Base-by-base conservation (phyloP, 2,329 filamentous ascomycete genomes). In the Knufia petricola region DNA sequence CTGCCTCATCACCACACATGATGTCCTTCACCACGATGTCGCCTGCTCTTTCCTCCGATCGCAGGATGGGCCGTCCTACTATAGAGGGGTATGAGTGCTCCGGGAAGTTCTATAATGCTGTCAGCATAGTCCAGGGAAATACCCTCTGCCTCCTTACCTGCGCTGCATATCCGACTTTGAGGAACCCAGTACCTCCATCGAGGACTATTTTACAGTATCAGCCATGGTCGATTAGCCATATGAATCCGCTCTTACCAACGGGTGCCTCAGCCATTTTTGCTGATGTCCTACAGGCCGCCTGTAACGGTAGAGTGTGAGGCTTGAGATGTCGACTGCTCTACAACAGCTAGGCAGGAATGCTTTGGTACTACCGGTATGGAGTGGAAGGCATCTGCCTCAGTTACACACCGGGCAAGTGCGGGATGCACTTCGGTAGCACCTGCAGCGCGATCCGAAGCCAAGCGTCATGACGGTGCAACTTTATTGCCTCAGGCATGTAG, bases 1-100 rank as follows among this genome's bases (percentile, higher is more conserved):
- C 89, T 43, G 92, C 92, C 72, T 98, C 90, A 72, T 98, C 92
- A 66, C 92, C 92, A 71, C 90, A 96, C 92, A 98, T 98, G 66
- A 98, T 95, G 73, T 98, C 92, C 78, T 95, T 96, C 69, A 89
- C 80, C 59, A 82, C 73, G 55, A 83, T 77, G 61, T 82, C 78
- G 54, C 76, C 72, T 80, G 84, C 69, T 78, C 82, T 73, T 71
- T 98, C 92, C 75, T 98, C 92, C 54, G 89, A 89, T 71, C 92
- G 87, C 63, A 98, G 79, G 69, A 98, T 98, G 45, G 92, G 92
- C 60, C 92, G 87, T 66, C 92, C 92, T 67, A 98, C 88, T 69
- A 98, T 96, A 59, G 90, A 95, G 50, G 92, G 92, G 71, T 89
- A 96, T 72, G 96, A 90, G 71, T 94, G 87, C 73, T 96, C 92